A percentile compares a stretch with the other conserved stretches of the same genome.
phyloP scores from a whole-genome alignment of 2,329 filamentous ascomycete species.

The Thermoascus crustaceus region DNA sequence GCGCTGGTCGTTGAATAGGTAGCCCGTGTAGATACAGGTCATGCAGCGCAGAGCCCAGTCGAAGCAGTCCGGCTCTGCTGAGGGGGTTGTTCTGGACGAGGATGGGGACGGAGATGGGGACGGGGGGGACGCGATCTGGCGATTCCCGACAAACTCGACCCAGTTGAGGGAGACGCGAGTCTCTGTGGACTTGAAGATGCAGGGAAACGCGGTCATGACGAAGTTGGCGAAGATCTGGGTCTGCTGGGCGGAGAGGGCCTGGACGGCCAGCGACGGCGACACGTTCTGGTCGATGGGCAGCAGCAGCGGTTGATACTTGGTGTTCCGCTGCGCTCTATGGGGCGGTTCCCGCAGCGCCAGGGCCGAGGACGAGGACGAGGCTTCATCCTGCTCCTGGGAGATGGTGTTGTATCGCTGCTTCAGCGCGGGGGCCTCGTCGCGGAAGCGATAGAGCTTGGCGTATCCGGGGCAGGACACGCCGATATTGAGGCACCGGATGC shows the following conservation, averaged over 20 bases:
- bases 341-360: background rate
- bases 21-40: conserved; percentile 18
- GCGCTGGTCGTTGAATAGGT: conserved; percentile 14
- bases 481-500: conserved; percentile 22
- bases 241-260: conserved; percentile 17
- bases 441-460: conserved; percentile 19
- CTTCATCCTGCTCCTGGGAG: conserved; percentile 2
- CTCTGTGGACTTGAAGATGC: conserved; percentile 22
- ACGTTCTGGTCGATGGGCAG: conserved; percentile 17
- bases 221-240: conserved; percentile 21
- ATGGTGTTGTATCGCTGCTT: conserved; percentile 16
- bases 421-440: conserved; percentile 23
- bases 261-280: conserved; percentile 21
- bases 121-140: conserved; percentile 9
- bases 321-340: conserved; percentile 1
- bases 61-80: too few species aligned
- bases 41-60: conserved; percentile 17
- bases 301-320: conserved; percentile 2
- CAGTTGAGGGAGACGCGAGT: conserved; percentile 20
- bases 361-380: background rate
- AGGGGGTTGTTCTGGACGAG: too few species aligned
- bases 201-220: conserved; percentile 18
- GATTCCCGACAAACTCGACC: conserved; percentile 18
- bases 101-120: too few species aligned
- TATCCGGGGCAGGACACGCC: conserved; percentile 20